Evolutionary conservation across 1,284 basidiomycete genomes (phyloP).

Genomic region (Tetrapyrgos nigripes): DNA sequence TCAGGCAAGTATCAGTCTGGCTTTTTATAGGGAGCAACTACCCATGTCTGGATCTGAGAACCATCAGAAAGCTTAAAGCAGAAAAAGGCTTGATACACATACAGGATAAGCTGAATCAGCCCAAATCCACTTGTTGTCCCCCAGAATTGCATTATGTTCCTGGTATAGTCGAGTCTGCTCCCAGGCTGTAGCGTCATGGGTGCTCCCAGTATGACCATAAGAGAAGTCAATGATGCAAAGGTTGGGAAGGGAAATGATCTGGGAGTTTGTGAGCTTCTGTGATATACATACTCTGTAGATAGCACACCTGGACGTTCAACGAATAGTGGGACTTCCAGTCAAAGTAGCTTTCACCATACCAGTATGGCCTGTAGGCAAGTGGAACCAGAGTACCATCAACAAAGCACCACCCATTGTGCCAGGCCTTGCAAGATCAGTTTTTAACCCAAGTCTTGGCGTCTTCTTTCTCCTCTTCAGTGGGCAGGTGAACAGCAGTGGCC

Average conservation of each 20-base stretch:
- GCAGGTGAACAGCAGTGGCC: constrained; percentile 23
- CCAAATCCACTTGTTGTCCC: constrained; percentile 38
- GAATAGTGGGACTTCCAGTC: constrained; percentile 36
- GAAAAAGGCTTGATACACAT: background rate
- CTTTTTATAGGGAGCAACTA: constrained; percentile 9
- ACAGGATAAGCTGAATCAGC: constrained; percentile 42
- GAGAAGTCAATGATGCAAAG: constrained; percentile 9
- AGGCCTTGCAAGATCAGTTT: constrained; percentile 23
- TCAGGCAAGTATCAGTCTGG: background rate
- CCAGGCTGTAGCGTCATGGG: constrained; percentile 41
- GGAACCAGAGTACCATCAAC: constrained; percentile 36
- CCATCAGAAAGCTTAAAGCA: too few relatives aligned
- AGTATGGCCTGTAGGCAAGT: constrained; percentile 23
- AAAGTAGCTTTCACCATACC: constrained; percentile 31
- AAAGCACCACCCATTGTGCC: constrained; percentile 29
- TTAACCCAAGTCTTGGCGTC: constrained; percentile 23
- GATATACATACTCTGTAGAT: background rate
- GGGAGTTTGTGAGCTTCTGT: background rate
- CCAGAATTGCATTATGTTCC: constrained; percentile 29
- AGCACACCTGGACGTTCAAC: constrained; percentile 34
- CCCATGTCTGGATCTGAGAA: constrained; percentile 5
- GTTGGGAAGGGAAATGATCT: constrained; percentile 11
- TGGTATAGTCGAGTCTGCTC: constrained; percentile 26
- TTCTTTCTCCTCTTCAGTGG: constrained; percentile 24
- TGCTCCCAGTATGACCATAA: constrained; percentile 37